These are phyloP conservation scores for Brassica cretica DNA, from an alignment of 345 rosid genomes.

Conservation along the genomic window DNA sequence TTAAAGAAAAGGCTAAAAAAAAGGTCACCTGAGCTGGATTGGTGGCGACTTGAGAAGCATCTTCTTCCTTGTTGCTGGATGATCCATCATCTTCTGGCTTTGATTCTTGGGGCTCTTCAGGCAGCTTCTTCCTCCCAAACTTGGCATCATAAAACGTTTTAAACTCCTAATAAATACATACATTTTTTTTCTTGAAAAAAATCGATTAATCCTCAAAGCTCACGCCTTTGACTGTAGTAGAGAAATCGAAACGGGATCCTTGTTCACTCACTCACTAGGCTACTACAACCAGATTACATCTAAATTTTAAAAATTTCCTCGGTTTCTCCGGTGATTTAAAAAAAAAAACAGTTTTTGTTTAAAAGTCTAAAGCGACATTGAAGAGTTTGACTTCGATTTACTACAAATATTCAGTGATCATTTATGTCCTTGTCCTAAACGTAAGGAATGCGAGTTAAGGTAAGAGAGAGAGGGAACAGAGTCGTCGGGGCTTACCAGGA, in stretches of 20 bases:
- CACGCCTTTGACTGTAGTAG: conserved; percentile 23
- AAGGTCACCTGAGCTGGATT: conserved; percentile 54
- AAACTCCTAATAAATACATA: conserved; percentile 69
- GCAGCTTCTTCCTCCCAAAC: conserved; percentile 85
- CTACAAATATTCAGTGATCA: neutral
- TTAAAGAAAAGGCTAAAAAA: neutral
- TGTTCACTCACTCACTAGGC: neutral
- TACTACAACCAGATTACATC: neutral
- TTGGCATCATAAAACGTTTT: conserved; percentile 72
- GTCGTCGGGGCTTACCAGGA: conserved; percentile 53
- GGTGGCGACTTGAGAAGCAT: conserved; percentile 60
- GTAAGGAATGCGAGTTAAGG: neutral
- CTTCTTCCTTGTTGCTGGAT: conserved; percentile 52
- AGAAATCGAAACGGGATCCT: conserved; percentile 25
- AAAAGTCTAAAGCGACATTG: neutral
- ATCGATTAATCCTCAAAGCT: conserved; percentile 34
- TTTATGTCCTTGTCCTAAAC: neutral
- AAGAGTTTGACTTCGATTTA: conserved; percentile 27
- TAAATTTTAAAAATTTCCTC: conserved; percentile 6
- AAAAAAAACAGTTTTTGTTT: neutral
- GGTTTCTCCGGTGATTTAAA: conserved; percentile 29
- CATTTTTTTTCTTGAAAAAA: conserved; percentile 28
- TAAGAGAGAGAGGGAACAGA: conserved; percentile 5
- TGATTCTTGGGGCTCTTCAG: conserved; percentile 43
- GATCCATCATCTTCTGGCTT: conserved; percentile 42